Evolutionary conservation across 2,329 filamentous ascomycete species (phyloP).

Genomic region (Colletotrichum sp.): DNA sequence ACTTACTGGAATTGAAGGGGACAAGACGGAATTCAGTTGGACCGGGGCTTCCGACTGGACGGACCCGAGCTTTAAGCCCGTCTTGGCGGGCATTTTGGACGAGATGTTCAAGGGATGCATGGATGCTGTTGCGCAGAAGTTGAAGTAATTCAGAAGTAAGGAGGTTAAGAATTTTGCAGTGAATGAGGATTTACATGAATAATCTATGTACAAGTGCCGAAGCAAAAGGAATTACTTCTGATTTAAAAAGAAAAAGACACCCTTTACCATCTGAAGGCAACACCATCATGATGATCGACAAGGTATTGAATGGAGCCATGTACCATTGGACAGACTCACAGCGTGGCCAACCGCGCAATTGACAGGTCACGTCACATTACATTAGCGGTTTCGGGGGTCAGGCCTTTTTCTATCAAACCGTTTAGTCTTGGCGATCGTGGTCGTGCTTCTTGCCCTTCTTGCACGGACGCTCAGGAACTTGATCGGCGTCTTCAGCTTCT

Average conservation of each 20-base stretch:
- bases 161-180: neutral
- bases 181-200: neutral
- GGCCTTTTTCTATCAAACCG: neutral
- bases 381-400: neutral
- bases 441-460: slow-evolving; percentile 1
- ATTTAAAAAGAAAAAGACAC: neutral
- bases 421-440: neutral
- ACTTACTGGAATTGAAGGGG: neutral
- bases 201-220: neutral
- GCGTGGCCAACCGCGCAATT: neutral
- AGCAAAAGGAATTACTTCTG: neutral
- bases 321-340: neutral
- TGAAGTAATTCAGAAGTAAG: neutral
- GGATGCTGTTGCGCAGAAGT: neutral
- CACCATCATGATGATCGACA: neutral
- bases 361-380: neutral
- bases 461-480: neutral
- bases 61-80: neutral
- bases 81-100: neutral
- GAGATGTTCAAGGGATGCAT: neutral
- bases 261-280: neutral
- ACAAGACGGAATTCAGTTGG: neutral
- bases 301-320: neutral
- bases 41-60: neutral
- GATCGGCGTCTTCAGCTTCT: neutral